phyloP scores from a whole-genome alignment of 805 yeast genomes.

The Starmerella stigmatis region DNA sequence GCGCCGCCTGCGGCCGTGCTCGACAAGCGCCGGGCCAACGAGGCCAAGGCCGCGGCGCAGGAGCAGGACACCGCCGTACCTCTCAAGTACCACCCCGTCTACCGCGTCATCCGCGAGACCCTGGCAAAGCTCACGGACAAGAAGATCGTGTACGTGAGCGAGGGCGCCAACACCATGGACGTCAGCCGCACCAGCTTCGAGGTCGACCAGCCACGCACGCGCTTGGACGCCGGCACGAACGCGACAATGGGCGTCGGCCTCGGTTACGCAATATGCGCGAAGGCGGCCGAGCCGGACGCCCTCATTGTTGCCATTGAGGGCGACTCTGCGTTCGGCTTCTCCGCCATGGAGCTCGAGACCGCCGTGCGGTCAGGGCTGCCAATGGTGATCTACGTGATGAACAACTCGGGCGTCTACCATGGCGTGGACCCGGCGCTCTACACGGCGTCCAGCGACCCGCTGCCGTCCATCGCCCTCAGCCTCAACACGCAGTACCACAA shows the following conservation, averaged over 20 bases:
- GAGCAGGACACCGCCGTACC: slow-evolving; percentile 29
- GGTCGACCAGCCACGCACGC: slow-evolving; percentile 40
- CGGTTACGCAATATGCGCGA: slow-evolving; percentile 60
- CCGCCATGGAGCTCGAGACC: slow-evolving; percentile 64
- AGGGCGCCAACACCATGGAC: slow-evolving; percentile 76
- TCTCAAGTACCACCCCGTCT: slow-evolving; percentile 46
- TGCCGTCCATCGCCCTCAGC: slow-evolving; percentile 53
- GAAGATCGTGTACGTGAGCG: slow-evolving; percentile 42
- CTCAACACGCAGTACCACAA: slow-evolving; percentile 48
- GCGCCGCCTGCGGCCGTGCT: slow-evolving; percentile 26
- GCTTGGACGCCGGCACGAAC: slow-evolving; percentile 65
- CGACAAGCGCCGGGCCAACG: slow-evolving; percentile 27
- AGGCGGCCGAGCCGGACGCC: slow-evolving; percentile 36
- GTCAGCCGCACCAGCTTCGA: slow-evolving; percentile 53
- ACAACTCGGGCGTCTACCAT: slow-evolving; percentile 63
- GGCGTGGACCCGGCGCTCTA: slow-evolving; percentile 38
- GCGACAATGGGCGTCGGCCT: slow-evolving; percentile 72
- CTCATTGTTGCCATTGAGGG: slow-evolving; percentile 55
- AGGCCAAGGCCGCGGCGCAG: slow-evolving; percentile 26
- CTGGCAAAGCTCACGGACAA: slow-evolving; percentile 24
- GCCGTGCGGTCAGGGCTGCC: slow-evolving; percentile 47
- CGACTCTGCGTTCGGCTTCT: slow-evolving; percentile 69
- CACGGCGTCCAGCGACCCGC: slow-evolving; percentile 23
- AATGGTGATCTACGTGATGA: slow-evolving; percentile 52
- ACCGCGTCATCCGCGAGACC: slow-evolving; percentile 38